Evolutionary conservation across 768 basidiomycete species (phyloP).

Genomic region (Lactarius hatsudake): DNA sequence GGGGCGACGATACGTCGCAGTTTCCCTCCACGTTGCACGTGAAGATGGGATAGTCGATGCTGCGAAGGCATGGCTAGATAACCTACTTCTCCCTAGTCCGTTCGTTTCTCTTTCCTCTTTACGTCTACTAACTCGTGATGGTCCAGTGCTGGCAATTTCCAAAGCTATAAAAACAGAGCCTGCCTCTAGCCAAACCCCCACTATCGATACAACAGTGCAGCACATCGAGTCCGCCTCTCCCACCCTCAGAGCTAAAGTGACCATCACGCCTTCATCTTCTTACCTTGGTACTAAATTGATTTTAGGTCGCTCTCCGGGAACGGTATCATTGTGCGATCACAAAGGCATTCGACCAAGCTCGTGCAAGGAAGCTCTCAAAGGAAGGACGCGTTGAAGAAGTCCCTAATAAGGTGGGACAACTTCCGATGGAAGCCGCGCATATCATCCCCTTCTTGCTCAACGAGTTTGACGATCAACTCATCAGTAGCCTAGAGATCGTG

Average conservation of each 20-base stretch:
- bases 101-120: not conserved
- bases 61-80: not conserved
- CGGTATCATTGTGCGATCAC: not conserved
- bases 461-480: not conserved
- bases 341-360: not conserved
- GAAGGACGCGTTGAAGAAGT: not conserved
- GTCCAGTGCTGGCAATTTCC: too few species aligned
- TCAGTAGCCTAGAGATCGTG: not conserved
- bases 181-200: not conserved
- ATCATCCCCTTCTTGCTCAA: not conserved
- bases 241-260: too few species aligned
- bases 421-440: not conserved
- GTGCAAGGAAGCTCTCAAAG: not conserved
- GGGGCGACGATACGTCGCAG: not conserved
- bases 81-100: not conserved
- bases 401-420: not conserved
- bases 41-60: not conserved
- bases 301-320: not conserved
- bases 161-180: too few species aligned
- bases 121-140: too few species aligned
- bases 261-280: not conserved
- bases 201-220: not conserved
- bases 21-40: not conserved
- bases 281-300: not conserved
- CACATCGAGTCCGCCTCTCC: not conserved